Conservation (phyloP, 2,329 filamentous ascomycete species). For the Alternaria angustiovoidea region DNA sequence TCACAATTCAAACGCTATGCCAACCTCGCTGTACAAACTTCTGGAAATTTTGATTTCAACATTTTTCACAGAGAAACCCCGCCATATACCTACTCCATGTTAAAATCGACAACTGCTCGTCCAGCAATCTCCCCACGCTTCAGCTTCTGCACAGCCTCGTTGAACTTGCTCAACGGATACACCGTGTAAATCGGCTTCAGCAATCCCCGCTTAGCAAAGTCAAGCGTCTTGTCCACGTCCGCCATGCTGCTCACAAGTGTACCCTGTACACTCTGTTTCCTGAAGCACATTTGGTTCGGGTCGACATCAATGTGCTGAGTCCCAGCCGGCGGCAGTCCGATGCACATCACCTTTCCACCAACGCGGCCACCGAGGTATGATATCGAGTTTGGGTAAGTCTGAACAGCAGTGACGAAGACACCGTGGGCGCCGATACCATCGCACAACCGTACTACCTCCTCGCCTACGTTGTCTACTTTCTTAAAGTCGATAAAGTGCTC, state of each 20-base stretch:
- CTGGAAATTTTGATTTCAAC: not conserved
- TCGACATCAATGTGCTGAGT: conserved; percentile 44
- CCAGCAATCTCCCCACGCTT: conserved; percentile 61
- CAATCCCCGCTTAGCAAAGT: conserved; percentile 60
- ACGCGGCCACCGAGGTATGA: conserved; percentile 55
- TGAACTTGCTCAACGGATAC: conserved; percentile 55
- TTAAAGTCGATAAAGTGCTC: conserved; percentile 52
- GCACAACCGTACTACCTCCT: conserved; percentile 43
- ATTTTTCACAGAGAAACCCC: not conserved
- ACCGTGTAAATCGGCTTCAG: conserved; percentile 61
- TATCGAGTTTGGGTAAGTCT: conserved; percentile 41
- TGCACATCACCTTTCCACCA: conserved; percentile 63
- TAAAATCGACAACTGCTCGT: conserved; percentile 63
- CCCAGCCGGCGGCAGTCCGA: conserved; percentile 53
- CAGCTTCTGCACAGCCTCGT: conserved; percentile 62
- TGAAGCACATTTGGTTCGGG: conserved; percentile 46
- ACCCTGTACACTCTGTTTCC: conserved; percentile 46
- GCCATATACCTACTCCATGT: conserved; percentile 41
- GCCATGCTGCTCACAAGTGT: conserved; percentile 58
- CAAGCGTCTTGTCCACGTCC: conserved; percentile 57
- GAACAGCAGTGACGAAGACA: conserved; percentile 51
- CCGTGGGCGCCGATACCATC: conserved; percentile 51
- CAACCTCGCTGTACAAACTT: not conserved
- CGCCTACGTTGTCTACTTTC: conserved; percentile 42
- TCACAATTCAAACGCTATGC: not conserved